Evolutionary conservation across 2,329 filamentous ascomycete genomes (phyloP), one percentile per base, ranked within the genome.

Genomic region (Cladophialophora yegresii): DNA sequence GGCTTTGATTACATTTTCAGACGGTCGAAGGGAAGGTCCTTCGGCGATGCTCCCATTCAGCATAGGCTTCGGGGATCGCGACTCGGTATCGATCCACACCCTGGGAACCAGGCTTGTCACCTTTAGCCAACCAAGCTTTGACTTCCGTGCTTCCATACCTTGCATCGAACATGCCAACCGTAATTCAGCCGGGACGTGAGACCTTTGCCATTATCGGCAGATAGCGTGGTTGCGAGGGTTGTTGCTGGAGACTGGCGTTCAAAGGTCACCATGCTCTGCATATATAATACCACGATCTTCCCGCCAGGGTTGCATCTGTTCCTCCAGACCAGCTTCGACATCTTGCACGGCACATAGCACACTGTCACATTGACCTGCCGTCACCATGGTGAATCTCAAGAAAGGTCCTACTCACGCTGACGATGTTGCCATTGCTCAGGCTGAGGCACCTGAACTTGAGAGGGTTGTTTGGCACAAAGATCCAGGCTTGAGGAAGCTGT

Each of bases 381-480:
- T 47, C 50, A 65, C 65, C 60, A 58, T 61, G 30, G 30, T 51
- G 22, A 65, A 61, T 16, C 49, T 67, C 54, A 67, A 67, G 47
- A 55, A 40, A 47, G 45, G 32, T 13, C 28, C 51, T 16, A 54
- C 61, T n/a, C 63, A 47, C 47, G 26, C 53, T 65, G 72, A 73
- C 20, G 74, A 77, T 53, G 67, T 77, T 50, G 75, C 79, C 58
- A 69, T 78, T 47, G 78, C 80, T 33, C 77, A 79, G 57, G 76
- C 75, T 57, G 80, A 82, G 64, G 77, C 78, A 8, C 83, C 83
- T 26, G 75, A 77, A 30, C 84, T 86, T 69, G 81, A 85, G 71
- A 78, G 78, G 65, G 85, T 87, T 20, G 80, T 75, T 60, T 87
- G 85, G 85, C 81, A 77, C 64, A 78, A 76, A 70, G 83, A 87